Base-by-base conservation (phyloP, 1,139 yeast species). In the Pichia kudriavzevii region DNA sequence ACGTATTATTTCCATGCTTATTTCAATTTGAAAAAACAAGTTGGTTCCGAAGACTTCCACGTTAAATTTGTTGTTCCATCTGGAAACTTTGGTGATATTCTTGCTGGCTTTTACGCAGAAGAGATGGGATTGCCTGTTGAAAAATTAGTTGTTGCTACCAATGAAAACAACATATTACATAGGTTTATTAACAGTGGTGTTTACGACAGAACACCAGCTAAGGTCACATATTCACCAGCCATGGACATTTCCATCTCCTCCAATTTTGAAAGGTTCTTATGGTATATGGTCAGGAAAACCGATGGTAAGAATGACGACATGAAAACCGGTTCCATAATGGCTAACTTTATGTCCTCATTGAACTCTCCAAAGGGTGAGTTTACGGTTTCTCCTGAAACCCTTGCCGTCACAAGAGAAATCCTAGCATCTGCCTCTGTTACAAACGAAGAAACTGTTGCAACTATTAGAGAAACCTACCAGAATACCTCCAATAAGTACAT, bases 211-310 rank as follows among this genome's bases (percentile, higher is more conserved):
- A 69, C 64, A 28, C 66, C 63, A 26, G 98, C 88, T 28, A 83
- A 81, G 57, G 85, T 93, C 17, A 88, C 98, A 13, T 67, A 79
- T 49, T 84, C 96, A 2, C 99, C 99, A 45, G 99, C 99, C 23
- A 91, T 91, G 99, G 99, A 91, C 59, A 91, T 91, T 50, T 72
- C 85, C 49, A 85, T 91, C 41, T 87, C 96, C 10, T 83, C 95
- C 22, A 91, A 91, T 61, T 91, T 91, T 55, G 99, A 91, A 67
- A 80, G 99, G 60, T 75, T 88, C 55, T 69, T 91, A 47, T 91
- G 98, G 98, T 87, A 84, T 56, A 73, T 87, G 55, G 83, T 88
- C 18, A 77, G 91, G 57, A 81, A 80, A 49, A 70, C 72, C 25
- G 68, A 77, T 26, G 67, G 73, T 19, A 58, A 61, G 15, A 63